A percentile compares a stretch with the other conserved stretches of the same genome.
Evolutionary conservation across 345 rosid genomes (phyloP).

Genomic region (Turritis glabra): DNA sequence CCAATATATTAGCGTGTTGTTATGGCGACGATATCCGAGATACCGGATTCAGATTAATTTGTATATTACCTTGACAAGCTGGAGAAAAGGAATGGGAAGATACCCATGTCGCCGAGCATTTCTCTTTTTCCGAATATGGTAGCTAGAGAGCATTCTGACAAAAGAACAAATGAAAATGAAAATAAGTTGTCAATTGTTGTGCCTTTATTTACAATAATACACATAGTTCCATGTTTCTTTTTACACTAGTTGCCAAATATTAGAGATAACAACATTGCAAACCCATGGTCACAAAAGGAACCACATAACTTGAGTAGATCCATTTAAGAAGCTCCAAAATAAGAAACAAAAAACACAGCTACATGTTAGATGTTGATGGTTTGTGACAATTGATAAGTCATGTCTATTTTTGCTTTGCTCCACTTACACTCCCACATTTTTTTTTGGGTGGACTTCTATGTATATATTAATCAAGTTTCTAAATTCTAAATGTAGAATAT

Average conservation of each 20-base stretch:
- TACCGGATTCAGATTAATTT: too few species aligned
- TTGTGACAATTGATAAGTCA: background rate
- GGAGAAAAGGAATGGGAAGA: too few species aligned
- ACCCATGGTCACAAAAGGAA: constrained; percentile 8
- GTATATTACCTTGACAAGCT: too few species aligned
- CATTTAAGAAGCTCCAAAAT: constrained; percentile 19
- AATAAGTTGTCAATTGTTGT: too few species aligned
- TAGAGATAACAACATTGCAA: background rate
- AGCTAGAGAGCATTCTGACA: too few species aligned
- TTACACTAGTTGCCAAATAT: constrained; percentile 22
- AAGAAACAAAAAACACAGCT: background rate
- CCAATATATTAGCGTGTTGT: too few species aligned
- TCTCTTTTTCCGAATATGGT: too few species aligned
- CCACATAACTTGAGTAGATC: constrained; percentile 27
- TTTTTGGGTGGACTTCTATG: background rate
- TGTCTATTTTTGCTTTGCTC: background rate
- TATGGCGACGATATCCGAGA: too few species aligned
- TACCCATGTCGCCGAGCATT: too few species aligned
- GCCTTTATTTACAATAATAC: background rate
- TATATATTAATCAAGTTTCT: background rate
- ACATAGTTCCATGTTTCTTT: constrained; percentile 21
- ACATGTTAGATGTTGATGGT: constrained; percentile 14
- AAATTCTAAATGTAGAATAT: background rate
- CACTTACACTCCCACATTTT: background rate
- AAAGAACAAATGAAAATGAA: too few species aligned